Evolutionary conservation across 495 filamentous ascomycete species (phyloP), one percentile per base, ranked within the genome.

Genomic region (Penicilliopsis zonata): DNA sequence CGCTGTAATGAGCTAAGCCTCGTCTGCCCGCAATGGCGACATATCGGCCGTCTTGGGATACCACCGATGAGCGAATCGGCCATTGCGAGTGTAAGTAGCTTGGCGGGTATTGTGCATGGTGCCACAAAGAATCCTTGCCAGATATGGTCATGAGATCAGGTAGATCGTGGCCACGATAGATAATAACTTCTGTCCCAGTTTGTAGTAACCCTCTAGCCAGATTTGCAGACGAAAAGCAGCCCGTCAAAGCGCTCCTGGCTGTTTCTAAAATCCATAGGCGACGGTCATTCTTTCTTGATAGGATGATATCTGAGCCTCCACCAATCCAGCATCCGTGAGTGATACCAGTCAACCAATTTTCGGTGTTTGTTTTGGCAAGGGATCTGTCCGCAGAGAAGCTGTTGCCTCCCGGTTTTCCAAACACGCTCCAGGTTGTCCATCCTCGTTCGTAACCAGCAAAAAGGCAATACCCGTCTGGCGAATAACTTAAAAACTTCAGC

Each of bases 351-450:
- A 96, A 61, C 80, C 87, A 94, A 28, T 72, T 63, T 49, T 99
- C 92, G 16, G 53, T 57, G 35, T 87, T 90, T 8, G 50, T 42
- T 16, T 68, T 57, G 4, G 79, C 70, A n/a, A 84, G 63, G 12
- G 57, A 53, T 9, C 56, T 55, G 43, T 94, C 81, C 3, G 74
- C 63, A 9, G 64, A 59, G 47, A 95, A 96, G 48, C 84, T 94
- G 36, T 70, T 82, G 13, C 76, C 80, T 9, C 82, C 74, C 3
- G 78, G 69, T 52, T 94, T 95, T 13, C 92, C 92, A 54, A 86
- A 99, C 4, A 95, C 92, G 52, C 88, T 95, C 86, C 86, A 96
- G 20, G 76, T 86, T 9, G 78, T 81, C 92, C 92, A 99, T 9
- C 92, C 92, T 38, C 74, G 76, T 39, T 92, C 81, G 47, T 86